Base-by-base conservation (phyloP, 2,329 filamentous ascomycete species). In the Colletotrichum sp. region DNA sequence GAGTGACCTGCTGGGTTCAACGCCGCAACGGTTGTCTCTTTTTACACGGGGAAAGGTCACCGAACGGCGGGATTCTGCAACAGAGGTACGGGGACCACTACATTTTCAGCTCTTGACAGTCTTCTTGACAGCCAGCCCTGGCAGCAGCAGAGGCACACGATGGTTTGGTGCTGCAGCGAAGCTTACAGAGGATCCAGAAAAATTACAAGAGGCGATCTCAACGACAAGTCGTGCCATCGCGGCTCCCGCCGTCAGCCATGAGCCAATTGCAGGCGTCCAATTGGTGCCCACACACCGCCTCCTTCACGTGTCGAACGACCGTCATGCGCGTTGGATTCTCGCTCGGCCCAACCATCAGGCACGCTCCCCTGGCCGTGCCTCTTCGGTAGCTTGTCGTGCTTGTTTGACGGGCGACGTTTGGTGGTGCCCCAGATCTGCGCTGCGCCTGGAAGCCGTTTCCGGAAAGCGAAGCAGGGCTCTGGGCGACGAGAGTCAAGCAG, bases 301-400 rank as follows among this genome's bases (percentile, higher is more conserved):
- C 71, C 68, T 76, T 76, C 70, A 76, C 74, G 59, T 76, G 74
- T 76, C 74, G 74, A 76, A 76, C 74, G 57, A 76, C 59, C 16
- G 71, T 76, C 74, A 76, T 69, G 70, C 70, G 74, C 64, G 67
- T 69, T 74, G 24, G 64, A 74, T 69, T 67, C n/a, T 28, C 15
- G 68, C 68, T 67, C 60, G 36, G 59, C 60, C 72, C 55, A 75
- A 57, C 64, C 68, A 62, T 55, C 68, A 67, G 36, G 55, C 52
- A 71, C 24, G 57, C 13, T 18, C 15, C 28, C 36, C 68, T 39
- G 26, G 24, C 39, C 32, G 24, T 44, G 21, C 13, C n/a, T 7
- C 8, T 60, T 34, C 10, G 44, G 44, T 21, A 32, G 10, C 18
- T 36, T 36, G 12, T 28, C 21, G 5, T 13, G 26, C 15, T 69